Base-by-base conservation (phyloP, 2,329 filamentous ascomycete species). In the Teratosphaeria zuluensis region DNA sequence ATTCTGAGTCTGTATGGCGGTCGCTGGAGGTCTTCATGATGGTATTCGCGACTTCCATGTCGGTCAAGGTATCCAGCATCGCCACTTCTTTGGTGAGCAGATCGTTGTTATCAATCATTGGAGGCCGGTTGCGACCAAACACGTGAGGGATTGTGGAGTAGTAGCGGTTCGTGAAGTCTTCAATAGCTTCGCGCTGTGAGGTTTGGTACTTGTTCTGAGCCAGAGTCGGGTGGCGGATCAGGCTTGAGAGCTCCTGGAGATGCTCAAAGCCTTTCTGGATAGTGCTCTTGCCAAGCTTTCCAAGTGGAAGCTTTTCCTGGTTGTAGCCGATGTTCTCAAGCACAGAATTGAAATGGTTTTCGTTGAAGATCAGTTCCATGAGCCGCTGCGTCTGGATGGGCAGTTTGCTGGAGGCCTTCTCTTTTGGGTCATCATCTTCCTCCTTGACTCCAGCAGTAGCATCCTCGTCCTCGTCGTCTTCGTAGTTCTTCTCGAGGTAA, bases 341-440 rank as follows among this genome's bases (percentile, higher is more conserved):
- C 35, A 84, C 82, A 8, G 80, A 80, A 24, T 82, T 77, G 72
- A 95, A 90, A 69, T 86, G 86, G 24, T 85, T 71, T 58, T 84
- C 80, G 71, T 95, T 92, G 78, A 95, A 95, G 61, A 96, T 95
- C 63, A 95, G 82, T 60, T 85, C 76, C 80, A 95, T 86, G 21
- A 95, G 76, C 8, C 83, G 75, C 68, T 90, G 85, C 2, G 90
- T 78, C 0, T 84, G 77, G 9, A 74, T 70, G 0, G 80, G 73
- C 1, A 92, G 78, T 3, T 79, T 83, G 70, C 83, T 87, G 60
- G 83, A 74, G 0, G 72, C 65, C 14, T 76, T 68, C n/a, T n/a
- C 54, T 30, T 61, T 53, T 59, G 55, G 19, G 56, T 59, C 16
- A 12, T 70, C 63, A 8, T 65, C 63, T 28, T 61, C 55, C 8